Evolutionary conservation across 257 asterid species (phyloP), one percentile per base, ranked within the genome.

Genomic region (Hygrophila difformis): DNA sequence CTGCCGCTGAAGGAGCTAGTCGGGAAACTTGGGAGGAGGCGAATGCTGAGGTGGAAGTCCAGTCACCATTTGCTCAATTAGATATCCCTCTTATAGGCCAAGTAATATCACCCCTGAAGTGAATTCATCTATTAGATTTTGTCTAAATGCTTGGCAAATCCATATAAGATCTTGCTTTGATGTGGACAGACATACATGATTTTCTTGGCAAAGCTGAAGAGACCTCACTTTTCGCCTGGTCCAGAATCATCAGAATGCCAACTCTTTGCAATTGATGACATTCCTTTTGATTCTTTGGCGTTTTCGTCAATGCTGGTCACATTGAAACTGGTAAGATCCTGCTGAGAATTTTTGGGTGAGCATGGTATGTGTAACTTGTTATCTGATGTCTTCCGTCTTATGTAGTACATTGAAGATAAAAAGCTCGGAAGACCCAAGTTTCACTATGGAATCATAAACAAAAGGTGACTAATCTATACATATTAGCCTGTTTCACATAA

Each of bases 11-110:
- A 57, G 97, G 97, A 20, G 97, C 97, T 49, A 70, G 47, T 51
- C 63, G 97, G 58, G 97, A 89, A 69, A 89, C 97, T n/a, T 65
- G 79, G 82, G 97, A 89, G 63, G 97, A 89, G 71, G 94, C 97
- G 49, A 76, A 72, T 64, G 96, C 96, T 31, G 87, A 85, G 56
- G 96, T 85, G 11, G 94, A 85, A 59, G 70, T 85, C 57, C 56
- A 67, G 15, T 71, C 94, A 9, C 93, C 94, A 7, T 89, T 85
- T 68, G 80, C 87, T 23, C 98, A 85, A 29, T 66, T 85, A 68
- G 98, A 89, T 70, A 79, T 89, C 62, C 96, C 97, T 59, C 96
- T 79, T 26, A 89, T 89, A 31, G 91, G 97, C 62, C 96, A 84
- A 62, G 97, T 84, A 54, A 72, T 64, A 7, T 26, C 31, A 36